phyloP scores from a whole-genome alignment of 2,329 filamentous ascomycete genomes.

The Ascochyta viciae-villosae region DNA sequence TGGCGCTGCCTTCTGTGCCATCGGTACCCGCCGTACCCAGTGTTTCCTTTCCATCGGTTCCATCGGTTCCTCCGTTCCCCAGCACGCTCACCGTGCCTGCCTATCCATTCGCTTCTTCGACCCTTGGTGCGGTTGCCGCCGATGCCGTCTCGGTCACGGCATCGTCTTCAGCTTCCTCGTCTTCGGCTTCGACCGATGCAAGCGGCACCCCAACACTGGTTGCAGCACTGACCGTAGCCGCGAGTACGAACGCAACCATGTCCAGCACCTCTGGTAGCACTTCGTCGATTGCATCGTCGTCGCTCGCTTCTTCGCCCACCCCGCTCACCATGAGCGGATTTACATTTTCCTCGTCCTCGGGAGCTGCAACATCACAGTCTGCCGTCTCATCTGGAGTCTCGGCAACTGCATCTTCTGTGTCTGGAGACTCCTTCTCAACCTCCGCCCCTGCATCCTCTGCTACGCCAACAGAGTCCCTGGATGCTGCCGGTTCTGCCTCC shows the following conservation, averaged over 20 bases:
- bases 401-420: neutral
- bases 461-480: conserved; percentile 9
- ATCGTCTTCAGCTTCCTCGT: conserved; percentile 17
- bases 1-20: conserved; percentile 19
- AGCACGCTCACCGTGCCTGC: conserved; percentile 43
- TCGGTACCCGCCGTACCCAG: conserved; percentile 25
- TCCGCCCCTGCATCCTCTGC: neutral
- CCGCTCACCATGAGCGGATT: conserved; percentile 2
- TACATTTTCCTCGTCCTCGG: neutral
- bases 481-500: conserved; percentile 10
- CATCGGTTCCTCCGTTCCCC: conserved; percentile 46
- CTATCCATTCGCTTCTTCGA: conserved; percentile 42
- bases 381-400: conserved; percentile 8
- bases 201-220: conserved; percentile 11
- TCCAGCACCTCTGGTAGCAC: conserved; percentile 5
- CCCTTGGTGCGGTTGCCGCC: conserved; percentile 14
- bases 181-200: conserved; percentile 12
- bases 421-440: neutral
- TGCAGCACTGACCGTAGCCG: conserved; percentile 7
- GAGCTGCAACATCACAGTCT: neutral
- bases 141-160: conserved; percentile 11
- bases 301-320: conserved; percentile 5
- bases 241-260: neutral
- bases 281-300: conserved; percentile 5
- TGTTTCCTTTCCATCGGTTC: conserved; percentile 31